Conservation (phyloP, 2,329 filamentous ascomycete genomes). For the Byssoonygena ceratinophila region DNA sequence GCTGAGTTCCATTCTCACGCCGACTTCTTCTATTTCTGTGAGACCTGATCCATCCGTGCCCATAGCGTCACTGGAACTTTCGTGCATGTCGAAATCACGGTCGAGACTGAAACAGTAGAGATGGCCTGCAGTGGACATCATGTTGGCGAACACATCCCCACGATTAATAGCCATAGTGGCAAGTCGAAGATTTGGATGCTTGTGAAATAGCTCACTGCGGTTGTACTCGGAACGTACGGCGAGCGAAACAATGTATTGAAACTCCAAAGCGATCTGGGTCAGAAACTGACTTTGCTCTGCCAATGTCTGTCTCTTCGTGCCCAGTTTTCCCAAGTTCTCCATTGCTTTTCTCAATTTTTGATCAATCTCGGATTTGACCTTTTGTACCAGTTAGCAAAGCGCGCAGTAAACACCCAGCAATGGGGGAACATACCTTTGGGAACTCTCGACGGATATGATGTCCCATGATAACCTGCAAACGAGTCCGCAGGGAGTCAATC, state of each 20-base stretch:
- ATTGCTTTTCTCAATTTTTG: conserved; percentile 20
- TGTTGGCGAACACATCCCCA: conserved; percentile 20
- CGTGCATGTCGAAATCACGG: not conserved
- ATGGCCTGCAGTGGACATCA: conserved; percentile 19
- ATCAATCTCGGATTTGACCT: conserved; percentile 31
- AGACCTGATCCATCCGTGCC: not conserved
- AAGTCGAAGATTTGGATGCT: conserved; percentile 25
- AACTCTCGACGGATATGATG: conserved; percentile 38
- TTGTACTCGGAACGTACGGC: conserved; percentile 26
- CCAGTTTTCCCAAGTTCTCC: conserved; percentile 19
- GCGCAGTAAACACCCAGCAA: not conserved
- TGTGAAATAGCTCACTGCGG: conserved; percentile 26
- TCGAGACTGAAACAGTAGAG: conserved; percentile 14
- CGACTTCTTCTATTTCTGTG: not conserved
- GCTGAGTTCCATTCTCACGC: not conserved
- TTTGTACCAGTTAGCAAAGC: not conserved
- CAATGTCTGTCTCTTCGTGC: conserved; percentile 17
- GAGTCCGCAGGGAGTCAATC: conserved; percentile 31
- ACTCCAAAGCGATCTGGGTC: not conserved
- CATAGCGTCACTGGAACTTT: no score
- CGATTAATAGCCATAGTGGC: conserved; percentile 19
- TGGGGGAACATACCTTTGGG: conserved; percentile 27
- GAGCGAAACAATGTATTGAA: not conserved
- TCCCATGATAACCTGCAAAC: conserved; percentile 35
- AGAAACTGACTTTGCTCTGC: conserved; percentile 13